These are phyloP conservation scores for Cerioporus squamosus DNA, from an alignment of 1,284 basidiomycete species.

Conservation along the genomic window DNA sequence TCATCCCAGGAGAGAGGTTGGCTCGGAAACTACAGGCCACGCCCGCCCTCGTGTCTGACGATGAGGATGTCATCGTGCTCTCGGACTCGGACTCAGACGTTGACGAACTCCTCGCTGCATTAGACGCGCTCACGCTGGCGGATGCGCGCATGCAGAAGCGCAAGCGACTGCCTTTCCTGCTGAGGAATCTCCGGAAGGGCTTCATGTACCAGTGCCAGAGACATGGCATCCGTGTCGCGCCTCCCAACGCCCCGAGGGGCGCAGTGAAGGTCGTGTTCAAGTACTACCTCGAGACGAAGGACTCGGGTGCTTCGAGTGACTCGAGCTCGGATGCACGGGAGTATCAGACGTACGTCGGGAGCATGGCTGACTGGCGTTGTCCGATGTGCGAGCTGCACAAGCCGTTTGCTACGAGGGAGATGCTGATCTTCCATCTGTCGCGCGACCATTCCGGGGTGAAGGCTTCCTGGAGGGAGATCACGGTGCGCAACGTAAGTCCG, in stretches of 20 bases:
- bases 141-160: slow-evolving; percentile 20
- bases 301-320: slow-evolving; percentile 7
- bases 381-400: slow-evolving; percentile 64
- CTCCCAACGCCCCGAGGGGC: slow-evolving; percentile 16
- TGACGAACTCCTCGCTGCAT: slow-evolving; percentile 36
- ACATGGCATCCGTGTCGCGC: slow-evolving; percentile 16
- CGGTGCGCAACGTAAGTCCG: neutral
- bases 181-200: slow-evolving; percentile 51
- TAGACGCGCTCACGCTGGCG: slow-evolving; percentile 38
- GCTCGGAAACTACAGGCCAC: neutral
- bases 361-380: slow-evolving; percentile 51
- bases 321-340: slow-evolving; percentile 9
- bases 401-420: slow-evolving; percentile 48
- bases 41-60: neutral
- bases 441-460: slow-evolving; percentile 57
- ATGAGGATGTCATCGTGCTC: slow-evolving; percentile 15
- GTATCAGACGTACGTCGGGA: slow-evolving; percentile 20
- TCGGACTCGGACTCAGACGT: slow-evolving; percentile 24
- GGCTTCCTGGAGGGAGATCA: slow-evolving; percentile 45
- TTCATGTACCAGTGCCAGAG: slow-evolving; percentile 16
- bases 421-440: slow-evolving; percentile 57
- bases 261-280: slow-evolving; percentile 38
- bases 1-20: neutral
- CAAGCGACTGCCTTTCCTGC: slow-evolving; percentile 53
- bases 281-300: slow-evolving; percentile 16